Percentiles rank a stretch among this genome's conserved stretches.
phyloP scores from a whole-genome alignment of 2,329 filamentous ascomycete genomes.

The Aspergillus fijiensis region DNA sequence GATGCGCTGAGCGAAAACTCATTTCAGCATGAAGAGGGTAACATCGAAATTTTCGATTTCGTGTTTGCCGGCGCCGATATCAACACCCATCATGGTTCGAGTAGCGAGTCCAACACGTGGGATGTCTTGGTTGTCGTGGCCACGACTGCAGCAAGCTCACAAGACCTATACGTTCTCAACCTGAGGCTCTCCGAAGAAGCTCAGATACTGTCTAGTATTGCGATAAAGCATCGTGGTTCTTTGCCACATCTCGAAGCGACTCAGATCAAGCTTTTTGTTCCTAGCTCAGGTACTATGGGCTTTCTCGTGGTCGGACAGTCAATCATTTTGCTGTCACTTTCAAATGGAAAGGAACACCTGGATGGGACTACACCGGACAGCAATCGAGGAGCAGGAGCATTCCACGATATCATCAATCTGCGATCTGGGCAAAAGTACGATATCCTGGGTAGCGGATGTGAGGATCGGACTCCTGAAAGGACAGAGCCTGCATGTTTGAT shows the following conservation, averaged over 20 bases:
- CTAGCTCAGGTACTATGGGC: constrained; percentile 74
- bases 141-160: constrained; percentile 50
- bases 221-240: constrained; percentile 64
- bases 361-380: constrained; percentile 49
- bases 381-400: constrained; percentile 63
- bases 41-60: constrained; percentile 77
- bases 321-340: constrained; percentile 73
- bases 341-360: constrained; percentile 56
- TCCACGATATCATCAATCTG: constrained; percentile 85
- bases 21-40: constrained; percentile 53
- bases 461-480: constrained; percentile 44
- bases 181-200: constrained; percentile 57
- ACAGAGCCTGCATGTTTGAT: constrained; percentile 48
- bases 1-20: constrained; percentile 60
- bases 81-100: constrained; percentile 49
- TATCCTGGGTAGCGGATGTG: constrained; percentile 52
- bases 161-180: constrained; percentile 75
- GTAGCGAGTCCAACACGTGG: constrained; percentile 49
- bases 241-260: constrained; percentile 38
- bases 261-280: constrained; percentile 71
- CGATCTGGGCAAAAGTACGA: constrained; percentile 53
- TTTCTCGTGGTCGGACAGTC: constrained; percentile 79
- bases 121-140: constrained; percentile 62
- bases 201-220: constrained; percentile 65
- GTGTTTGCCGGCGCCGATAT: constrained; percentile 52